Percentiles rank a stretch among this genome's conserved stretches.
Conservation (phyloP, 192 early-diverging fungal species). For the Geosiphon pyriformis region DNA sequence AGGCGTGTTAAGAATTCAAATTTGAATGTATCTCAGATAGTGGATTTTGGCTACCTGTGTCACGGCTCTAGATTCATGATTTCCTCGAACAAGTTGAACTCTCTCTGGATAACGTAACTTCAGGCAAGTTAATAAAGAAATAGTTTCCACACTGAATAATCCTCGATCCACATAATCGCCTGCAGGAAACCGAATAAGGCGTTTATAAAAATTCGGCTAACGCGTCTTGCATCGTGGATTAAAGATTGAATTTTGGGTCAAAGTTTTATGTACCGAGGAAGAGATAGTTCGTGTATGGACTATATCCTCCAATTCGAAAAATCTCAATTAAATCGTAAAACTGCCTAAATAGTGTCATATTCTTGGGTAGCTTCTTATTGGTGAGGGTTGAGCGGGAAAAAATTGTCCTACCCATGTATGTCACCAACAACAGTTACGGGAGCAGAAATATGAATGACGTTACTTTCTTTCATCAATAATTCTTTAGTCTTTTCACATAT, state of each 20-base stretch:
- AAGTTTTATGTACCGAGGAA: slow-evolving; percentile 59
- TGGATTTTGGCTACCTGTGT: slow-evolving; percentile 60
- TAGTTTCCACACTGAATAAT: slow-evolving; percentile 86
- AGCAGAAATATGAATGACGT: slow-evolving; percentile 75
- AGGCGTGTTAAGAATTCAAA: too few species aligned
- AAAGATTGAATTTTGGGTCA: neutral
- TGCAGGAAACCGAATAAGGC: slow-evolving; percentile 25
- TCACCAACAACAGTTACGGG: slow-evolving; percentile 70
- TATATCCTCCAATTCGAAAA: slow-evolving; percentile 76
- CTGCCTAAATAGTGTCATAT: slow-evolving; percentile 44
- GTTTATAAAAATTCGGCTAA: slow-evolving; percentile 14
- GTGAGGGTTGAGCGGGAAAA: neutral
- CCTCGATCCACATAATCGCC: slow-evolving; percentile 89
- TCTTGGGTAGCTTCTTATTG: neutral
- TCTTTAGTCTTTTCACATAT: slow-evolving; percentile 79
- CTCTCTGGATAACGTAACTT: slow-evolving; percentile 88
- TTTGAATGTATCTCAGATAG: neutral
- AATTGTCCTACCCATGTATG: slow-evolving; percentile 10
- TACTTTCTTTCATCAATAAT: slow-evolving; percentile 75
- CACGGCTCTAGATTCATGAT: slow-evolving; percentile 91
- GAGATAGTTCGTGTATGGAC: slow-evolving; percentile 80
- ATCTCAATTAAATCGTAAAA: slow-evolving; percentile 86
- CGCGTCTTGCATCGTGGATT: slow-evolving; percentile 11
- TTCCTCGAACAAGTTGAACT: slow-evolving; percentile 85
- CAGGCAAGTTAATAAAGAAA: slow-evolving; percentile 78